Base-by-base conservation (phyloP, 345 rosid species). In the Barbarea vulgaris region DNA sequence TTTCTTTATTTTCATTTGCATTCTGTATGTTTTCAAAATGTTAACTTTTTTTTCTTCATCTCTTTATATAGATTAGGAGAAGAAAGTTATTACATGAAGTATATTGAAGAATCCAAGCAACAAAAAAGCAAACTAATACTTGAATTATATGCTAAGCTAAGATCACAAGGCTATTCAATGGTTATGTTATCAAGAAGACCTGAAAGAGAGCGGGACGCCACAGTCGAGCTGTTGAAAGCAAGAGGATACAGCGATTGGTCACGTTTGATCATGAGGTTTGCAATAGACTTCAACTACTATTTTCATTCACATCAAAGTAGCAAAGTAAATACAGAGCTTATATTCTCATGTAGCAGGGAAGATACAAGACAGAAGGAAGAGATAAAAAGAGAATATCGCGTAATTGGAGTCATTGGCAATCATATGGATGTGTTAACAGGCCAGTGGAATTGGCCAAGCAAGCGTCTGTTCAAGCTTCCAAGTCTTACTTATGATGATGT, bases 181-280 rank as follows among this genome's bases (percentile, higher is more conserved):
- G 78, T 85, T 74, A 67, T 91, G 66, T 46, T 88, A 28, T 85
- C 98, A 14, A 85, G 90, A 73, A 83, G 56, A 69, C 81, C 83
- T 2, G 83, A 80, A 69, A 73, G 8, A 33, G 82, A 81, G 69
- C 52, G 82, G 53, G 81, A 82, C 81, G 65, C 51, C 13, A 80
- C 87, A 19, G 24, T 17, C 0, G 73, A 86, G 62, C 75, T 77
- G 74, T 82, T 93, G 52, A 42, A 47, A 42, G 82, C 89, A 53
- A 80, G 82, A 34, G 96, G 97, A 62, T 89, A 83, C 69, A 76
- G 61, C 6, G 72, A 79, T 9, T 91, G 98, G 97, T 85, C 82
- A 19, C 74, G 73, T 30, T 66, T 87, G 86, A 86, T 93, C 67
- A 84, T 85, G 97, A 93, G 97, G 97, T 93, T 83, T 42, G 36